Conservation (phyloP, 352 stramenopile species). For the Phytophthora pini region DNA sequence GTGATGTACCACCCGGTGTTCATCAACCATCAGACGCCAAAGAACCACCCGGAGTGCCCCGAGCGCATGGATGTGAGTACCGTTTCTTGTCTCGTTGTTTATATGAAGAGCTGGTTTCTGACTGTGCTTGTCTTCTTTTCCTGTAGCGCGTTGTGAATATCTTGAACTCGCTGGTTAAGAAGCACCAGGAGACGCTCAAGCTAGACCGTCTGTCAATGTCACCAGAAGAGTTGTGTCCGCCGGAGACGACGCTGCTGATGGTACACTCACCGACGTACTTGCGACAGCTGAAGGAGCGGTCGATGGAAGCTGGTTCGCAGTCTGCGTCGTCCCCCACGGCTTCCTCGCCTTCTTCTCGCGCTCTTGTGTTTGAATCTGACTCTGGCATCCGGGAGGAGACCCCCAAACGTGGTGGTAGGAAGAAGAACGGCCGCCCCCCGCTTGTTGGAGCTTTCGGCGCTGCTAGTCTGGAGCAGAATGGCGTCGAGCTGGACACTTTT, state of each 20-base stretch:
- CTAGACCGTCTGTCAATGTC: constrained; percentile 71
- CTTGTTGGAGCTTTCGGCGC: constrained; percentile 79
- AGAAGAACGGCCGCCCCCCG: constrained; percentile 44
- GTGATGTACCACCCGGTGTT: constrained; percentile 87
- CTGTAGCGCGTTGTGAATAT: constrained; percentile 76
- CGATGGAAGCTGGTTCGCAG: constrained; percentile 57
- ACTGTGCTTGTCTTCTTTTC: constrained; percentile 16
- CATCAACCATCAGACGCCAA: constrained; percentile 85
- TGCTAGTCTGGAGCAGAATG: constrained; percentile 67
- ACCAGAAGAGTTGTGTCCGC: constrained; percentile 76
- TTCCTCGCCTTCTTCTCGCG: constrained; percentile 41
- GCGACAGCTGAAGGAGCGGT: constrained; percentile 71
- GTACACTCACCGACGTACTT: constrained; percentile 88
- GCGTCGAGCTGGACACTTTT: constrained; percentile 83
- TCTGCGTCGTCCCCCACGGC: constrained; percentile 42
- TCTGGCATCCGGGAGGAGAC: constrained; percentile 60
- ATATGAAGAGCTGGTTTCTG: constrained; percentile 7
- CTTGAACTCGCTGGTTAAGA: constrained; percentile 65
- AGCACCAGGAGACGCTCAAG: constrained; percentile 69
- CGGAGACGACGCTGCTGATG: constrained; percentile 78
- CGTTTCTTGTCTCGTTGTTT: constrained; percentile 2
- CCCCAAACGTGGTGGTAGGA: constrained; percentile 35
- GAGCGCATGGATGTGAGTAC: constrained; percentile 79
- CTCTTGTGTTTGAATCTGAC: constrained; percentile 85
- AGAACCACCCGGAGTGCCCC: constrained; percentile 83